Conservation (phyloP, 1,284 basidiomycete species). For the Puccinia novopanici region DNA sequence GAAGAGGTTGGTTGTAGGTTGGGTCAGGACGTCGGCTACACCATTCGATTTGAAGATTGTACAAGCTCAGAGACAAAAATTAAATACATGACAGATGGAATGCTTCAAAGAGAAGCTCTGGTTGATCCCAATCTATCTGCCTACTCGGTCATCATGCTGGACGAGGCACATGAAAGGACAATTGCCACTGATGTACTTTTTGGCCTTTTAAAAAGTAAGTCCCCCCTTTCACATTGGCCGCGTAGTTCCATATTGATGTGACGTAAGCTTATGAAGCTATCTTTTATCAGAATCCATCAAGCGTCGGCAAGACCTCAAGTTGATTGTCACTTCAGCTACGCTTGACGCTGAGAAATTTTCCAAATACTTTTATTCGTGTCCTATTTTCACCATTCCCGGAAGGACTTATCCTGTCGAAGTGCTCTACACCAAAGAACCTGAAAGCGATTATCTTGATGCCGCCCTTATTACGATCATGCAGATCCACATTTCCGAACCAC, state of each 20-base stretch:
- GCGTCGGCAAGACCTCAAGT: slow-evolving; percentile 87
- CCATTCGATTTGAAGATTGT: slow-evolving; percentile 98
- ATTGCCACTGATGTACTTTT: slow-evolving; percentile 98
- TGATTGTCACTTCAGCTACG: slow-evolving; percentile 97
- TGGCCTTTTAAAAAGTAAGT: slow-evolving; percentile 77
- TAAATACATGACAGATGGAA: slow-evolving; percentile 99
- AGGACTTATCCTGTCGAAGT: slow-evolving; percentile 97
- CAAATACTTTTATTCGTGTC: slow-evolving; percentile 96
- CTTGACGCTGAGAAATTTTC: slow-evolving; percentile 99
- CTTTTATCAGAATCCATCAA: slow-evolving; percentile 72
- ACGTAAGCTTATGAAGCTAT: not conserved
- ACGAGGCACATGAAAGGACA: slow-evolving; percentile 97
- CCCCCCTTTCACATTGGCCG: not conserved
- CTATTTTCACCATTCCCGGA: slow-evolving; percentile 99
- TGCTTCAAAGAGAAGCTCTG: slow-evolving; percentile 94
- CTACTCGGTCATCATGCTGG: slow-evolving; percentile 96
- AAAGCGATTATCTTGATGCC: slow-evolving; percentile 96
- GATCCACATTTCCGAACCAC: slow-evolving; percentile 96
- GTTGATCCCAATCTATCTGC: slow-evolving; percentile 89
- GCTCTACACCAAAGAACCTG: slow-evolving; percentile 96
- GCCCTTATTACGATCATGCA: slow-evolving; percentile 99
- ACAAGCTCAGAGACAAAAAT: slow-evolving; percentile 96
- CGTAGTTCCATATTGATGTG: not conserved
- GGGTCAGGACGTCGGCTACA: slow-evolving; percentile 96
- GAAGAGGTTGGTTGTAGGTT: slow-evolving; percentile 96